Conservation (phyloP, 2,329 filamentous ascomycete genomes). For the Aspergillus oerlinghausenensis region DNA sequence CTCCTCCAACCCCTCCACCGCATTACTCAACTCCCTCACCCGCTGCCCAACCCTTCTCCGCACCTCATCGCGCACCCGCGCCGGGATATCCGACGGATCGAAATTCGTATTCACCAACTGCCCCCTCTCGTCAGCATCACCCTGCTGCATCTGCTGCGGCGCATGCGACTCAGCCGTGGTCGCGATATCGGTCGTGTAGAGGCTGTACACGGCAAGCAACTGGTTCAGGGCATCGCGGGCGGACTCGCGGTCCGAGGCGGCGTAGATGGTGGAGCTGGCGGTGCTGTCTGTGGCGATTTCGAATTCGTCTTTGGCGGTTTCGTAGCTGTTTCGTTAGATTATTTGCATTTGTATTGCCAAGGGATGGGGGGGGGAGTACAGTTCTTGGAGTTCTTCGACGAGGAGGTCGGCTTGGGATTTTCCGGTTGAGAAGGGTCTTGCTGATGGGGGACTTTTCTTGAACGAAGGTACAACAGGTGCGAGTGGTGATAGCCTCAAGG, state of each 20-base stretch:
- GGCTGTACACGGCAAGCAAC: constrained; percentile 29
- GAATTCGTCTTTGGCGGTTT: constrained; percentile 45
- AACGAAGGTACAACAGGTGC: neutral
- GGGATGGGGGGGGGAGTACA: constrained; percentile 16
- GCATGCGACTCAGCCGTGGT: constrained; percentile 4
- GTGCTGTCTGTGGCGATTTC: constrained; percentile 48
- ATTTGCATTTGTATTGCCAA: constrained; percentile 1
- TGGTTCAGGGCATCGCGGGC: constrained; percentile 44
- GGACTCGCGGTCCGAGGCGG: constrained; percentile 42
- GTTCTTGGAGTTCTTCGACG: constrained; percentile 35
- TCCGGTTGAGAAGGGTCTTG: constrained; percentile 5
- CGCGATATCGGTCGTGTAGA: constrained; percentile 25
- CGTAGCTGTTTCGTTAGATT: constrained; percentile 31
- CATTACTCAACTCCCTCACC: constrained; percentile 45
- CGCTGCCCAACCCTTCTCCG: constrained; percentile 41
- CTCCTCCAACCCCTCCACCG: constrained; percentile 40
- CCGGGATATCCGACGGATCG: constrained; percentile 25
- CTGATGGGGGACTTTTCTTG: neutral
- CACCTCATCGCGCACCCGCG: constrained; percentile 38
- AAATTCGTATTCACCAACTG: constrained; percentile 28
- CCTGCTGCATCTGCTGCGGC: constrained; percentile 2
- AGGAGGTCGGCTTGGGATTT: constrained; percentile 29
- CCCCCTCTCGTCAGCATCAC: constrained; percentile 3
- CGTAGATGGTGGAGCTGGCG: constrained; percentile 42
- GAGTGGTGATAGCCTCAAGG: neutral